Percentiles rank a stretch among this genome's conserved stretches.
phyloP scores from a whole-genome alignment of 2,329 filamentous ascomycete species.

The Didymella arachidicola region DNA sequence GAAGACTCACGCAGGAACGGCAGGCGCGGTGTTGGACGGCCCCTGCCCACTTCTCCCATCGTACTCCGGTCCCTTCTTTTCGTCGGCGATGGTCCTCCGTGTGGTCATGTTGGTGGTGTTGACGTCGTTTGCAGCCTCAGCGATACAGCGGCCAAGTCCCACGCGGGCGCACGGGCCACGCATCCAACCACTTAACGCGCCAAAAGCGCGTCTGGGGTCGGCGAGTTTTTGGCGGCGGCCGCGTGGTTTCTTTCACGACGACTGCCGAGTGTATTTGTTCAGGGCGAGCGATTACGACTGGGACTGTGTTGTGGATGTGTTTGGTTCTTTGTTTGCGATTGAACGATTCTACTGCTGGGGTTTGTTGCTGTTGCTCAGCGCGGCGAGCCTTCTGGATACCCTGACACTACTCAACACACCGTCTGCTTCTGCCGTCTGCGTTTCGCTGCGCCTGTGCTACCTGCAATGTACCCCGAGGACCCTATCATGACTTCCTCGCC shows the following conservation, averaged over 20 bases:
- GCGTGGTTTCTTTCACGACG: neutral
- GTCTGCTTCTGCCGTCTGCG: too few species aligned
- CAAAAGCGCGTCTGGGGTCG: constrained; percentile 19
- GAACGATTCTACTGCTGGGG: neutral
- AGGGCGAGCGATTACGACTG: too few species aligned
- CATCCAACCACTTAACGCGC: constrained; percentile 19
- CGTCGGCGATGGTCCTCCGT: constrained; percentile 68
- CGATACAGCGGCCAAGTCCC: neutral
- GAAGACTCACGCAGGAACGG: constrained; percentile 76
- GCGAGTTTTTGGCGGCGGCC: neutral
- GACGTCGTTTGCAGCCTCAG: too few species aligned
- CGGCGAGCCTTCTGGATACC: constrained; percentile 1
- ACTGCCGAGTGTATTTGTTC: neutral
- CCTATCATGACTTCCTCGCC: constrained; percentile 47
- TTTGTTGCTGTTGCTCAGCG: constrained; percentile 7
- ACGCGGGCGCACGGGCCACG: constrained; percentile 7
- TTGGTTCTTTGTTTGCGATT: constrained; percentile 5
- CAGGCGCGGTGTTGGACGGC: constrained; percentile 79
- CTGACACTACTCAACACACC: neutral
- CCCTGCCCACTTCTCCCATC: constrained; percentile 44
- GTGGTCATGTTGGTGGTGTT: constrained; percentile 66
- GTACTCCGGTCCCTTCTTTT: constrained; percentile 68
- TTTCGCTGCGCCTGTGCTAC: neutral
- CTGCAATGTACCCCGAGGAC: constrained; percentile 43
- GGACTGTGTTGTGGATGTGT: neutral